These are phyloP conservation scores for Herpetomonas samuelpessoai DNA, from an alignment of 208 protist species.

Conservation along the genomic window DNA sequence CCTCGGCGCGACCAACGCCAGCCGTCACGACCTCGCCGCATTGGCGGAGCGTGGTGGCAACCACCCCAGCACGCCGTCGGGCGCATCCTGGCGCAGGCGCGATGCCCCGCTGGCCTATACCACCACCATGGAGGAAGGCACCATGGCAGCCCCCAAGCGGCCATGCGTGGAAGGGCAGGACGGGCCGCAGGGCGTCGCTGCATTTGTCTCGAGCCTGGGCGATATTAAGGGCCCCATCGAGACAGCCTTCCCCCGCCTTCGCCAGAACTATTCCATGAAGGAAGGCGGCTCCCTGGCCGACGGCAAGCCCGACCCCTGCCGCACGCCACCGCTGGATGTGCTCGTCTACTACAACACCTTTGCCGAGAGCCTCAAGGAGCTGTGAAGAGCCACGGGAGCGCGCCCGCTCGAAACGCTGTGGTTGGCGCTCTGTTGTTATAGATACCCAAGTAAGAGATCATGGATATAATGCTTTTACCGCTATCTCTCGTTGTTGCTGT, in stretches of 20 bases:
- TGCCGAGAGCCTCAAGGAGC: constrained; percentile 54
- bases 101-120: background rate
- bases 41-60: background rate
- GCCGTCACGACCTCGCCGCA: constrained; percentile 30
- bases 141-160: background rate
- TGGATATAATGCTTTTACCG: no score
- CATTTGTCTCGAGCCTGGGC: constrained; percentile 5
- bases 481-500: no score
- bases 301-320: constrained; percentile 10
- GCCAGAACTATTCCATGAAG: constrained; percentile 26
- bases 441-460: background rate
- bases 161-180: no score
- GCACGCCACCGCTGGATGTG: constrained; percentile 58
- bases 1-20: constrained; percentile 69
- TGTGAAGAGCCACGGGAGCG: no score
- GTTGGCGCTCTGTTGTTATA: no score
- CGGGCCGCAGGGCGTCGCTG: no score
- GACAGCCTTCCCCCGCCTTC: constrained; percentile 48
- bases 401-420: no score
- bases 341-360: constrained; percentile 67
- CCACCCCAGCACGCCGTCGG: constrained; percentile 4
- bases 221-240: constrained; percentile 27
- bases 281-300: background rate
- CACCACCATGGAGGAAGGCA: constrained; percentile 1
- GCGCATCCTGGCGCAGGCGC: background rate